phyloP scores from a whole-genome alignment of 352 stramenopile species.

The Globisporangium spiculum region DNA sequence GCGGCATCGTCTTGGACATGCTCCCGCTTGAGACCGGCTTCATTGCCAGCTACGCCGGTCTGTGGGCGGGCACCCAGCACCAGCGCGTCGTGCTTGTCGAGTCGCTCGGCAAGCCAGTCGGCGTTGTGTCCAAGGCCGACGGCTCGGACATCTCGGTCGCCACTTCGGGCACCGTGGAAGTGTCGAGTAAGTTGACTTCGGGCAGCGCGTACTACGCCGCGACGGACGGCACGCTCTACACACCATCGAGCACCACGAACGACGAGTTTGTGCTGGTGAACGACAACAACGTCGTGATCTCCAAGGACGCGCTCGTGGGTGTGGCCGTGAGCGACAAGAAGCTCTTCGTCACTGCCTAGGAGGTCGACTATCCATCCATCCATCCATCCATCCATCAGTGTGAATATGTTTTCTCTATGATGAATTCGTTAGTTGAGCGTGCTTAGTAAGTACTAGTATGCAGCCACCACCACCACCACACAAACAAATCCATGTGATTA shows the following conservation, averaged over 20 bases:
- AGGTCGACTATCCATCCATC: not conserved
- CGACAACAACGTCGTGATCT: slow-evolving; percentile 72
- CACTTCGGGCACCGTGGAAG: slow-evolving; percentile 58
- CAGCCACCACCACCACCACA: no score
- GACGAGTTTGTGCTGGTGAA: slow-evolving; percentile 63
- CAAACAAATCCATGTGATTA: not conserved
- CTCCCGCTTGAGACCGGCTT: slow-evolving; percentile 52
- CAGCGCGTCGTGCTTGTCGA: slow-evolving; percentile 74
- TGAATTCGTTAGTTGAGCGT: not conserved
- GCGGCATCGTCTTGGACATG: slow-evolving; percentile 56
- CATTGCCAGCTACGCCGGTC: slow-evolving; percentile 54
- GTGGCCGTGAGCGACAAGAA: slow-evolving; percentile 61
- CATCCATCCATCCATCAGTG: not conserved
- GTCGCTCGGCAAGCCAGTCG: slow-evolving; percentile 66
- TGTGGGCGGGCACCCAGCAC: slow-evolving; percentile 50
- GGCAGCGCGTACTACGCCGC: slow-evolving; percentile 68
- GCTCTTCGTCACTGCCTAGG: slow-evolving; percentile 44
- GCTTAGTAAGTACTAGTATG: not conserved
- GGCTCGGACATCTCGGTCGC: slow-evolving; percentile 52
- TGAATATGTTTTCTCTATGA: not conserved
- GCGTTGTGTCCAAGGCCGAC: slow-evolving; percentile 60
- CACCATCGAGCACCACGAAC: slow-evolving; percentile 39
- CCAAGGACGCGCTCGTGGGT: slow-evolving; percentile 70
- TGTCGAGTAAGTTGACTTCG: slow-evolving; percentile 32
- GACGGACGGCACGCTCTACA: slow-evolving; percentile 60